A percentile compares a stretch with the other conserved stretches of the same genome.
Conservation (phyloP, 2,329 filamentous ascomycete genomes). For the Calonectria leucothoes region DNA sequence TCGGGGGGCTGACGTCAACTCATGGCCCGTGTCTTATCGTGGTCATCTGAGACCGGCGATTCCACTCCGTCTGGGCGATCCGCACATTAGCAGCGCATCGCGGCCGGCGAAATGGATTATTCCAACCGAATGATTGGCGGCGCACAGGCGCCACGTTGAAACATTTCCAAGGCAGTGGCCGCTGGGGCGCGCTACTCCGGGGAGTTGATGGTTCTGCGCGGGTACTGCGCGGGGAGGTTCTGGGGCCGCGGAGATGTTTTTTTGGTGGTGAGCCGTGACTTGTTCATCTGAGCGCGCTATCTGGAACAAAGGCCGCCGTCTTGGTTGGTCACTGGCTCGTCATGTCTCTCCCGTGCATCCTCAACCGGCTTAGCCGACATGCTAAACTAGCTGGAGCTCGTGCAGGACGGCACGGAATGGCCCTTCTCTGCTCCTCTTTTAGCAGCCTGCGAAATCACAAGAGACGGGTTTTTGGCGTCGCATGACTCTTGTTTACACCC, state of each 20-base stretch:
- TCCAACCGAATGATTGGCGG: neutral
- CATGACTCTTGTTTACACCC: neutral
- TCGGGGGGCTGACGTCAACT: neutral
- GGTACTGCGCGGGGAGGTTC: neutral
- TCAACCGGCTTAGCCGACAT: neutral
- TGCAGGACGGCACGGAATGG: neutral
- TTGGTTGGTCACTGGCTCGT: neutral
- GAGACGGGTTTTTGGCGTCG: neutral
- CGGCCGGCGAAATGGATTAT: neutral
- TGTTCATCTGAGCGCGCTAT: neutral
- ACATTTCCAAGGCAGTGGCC: neutral
- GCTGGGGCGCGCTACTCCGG: neutral
- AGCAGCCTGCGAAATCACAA: neutral
- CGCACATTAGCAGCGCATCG: neutral
- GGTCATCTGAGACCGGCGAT: neutral
- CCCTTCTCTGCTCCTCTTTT: neutral
- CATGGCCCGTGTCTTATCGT: neutral
- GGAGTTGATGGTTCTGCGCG: neutral
- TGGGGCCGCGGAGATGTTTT: constrained; percentile 1
- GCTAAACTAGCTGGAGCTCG: neutral
- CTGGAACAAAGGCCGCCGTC: neutral
- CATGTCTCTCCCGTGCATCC: neutral
- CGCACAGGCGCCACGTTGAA: neutral
- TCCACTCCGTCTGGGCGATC: neutral
- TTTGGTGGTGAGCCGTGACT: neutral